Conservation (phyloP, 345 rosid species). For the Turnera subulata region DNA sequence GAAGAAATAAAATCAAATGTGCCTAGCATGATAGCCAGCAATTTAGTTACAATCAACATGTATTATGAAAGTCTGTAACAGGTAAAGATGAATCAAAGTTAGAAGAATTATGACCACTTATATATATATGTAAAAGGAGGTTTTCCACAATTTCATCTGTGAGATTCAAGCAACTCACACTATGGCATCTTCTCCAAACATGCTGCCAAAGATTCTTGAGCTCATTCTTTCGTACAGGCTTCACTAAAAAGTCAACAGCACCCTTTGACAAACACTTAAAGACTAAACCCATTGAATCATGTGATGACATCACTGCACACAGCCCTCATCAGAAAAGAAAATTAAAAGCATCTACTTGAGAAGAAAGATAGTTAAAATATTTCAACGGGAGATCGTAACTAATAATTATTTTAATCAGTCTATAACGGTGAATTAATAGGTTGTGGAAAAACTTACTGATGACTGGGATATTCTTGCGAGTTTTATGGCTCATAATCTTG, state of each 20-base stretch:
- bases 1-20: neutral
- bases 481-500: constrained; percentile 82
- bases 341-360: constrained; percentile 1
- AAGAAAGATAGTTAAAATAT: neutral
- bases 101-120: neutral
- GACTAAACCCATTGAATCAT: constrained; percentile 78
- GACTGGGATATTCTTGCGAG: constrained; percentile 88
- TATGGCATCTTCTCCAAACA: constrained; percentile 77
- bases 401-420: neutral
- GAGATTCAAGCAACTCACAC: constrained; percentile 15
- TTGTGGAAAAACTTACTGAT: constrained; percentile 52
- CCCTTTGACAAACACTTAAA: constrained; percentile 94
- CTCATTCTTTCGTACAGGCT: constrained; percentile 93
- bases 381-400: neutral
- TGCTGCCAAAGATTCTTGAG: constrained; percentile 95
- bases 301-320: constrained; percentile 91
- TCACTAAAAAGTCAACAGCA: constrained; percentile 90
- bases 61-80: too few relatives aligned
- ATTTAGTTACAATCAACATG: too few relatives aligned
- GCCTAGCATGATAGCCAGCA: too few relatives aligned
- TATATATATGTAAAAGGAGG: too few relatives aligned
- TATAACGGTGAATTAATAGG: too few relatives aligned
- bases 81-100: too few relatives aligned
- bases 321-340: constrained; percentile 3
- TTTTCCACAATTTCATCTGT: too few relatives aligned